phyloP scores from a whole-genome alignment of 2,329 filamentous ascomycete species.

The Neurospora crassa region DNA sequence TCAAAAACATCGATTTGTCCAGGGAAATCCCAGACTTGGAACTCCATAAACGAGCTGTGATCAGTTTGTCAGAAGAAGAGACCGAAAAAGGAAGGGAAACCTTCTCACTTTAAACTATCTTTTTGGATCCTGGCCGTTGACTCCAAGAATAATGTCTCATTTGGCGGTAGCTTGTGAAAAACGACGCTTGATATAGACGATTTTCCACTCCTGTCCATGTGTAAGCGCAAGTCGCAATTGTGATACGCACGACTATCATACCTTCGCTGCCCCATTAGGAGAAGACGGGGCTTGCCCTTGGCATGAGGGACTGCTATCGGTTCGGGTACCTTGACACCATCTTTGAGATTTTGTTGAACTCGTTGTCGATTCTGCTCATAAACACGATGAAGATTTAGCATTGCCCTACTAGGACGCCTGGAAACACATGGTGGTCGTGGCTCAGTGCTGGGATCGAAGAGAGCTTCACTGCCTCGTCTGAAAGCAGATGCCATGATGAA shows the following conservation, averaged over 20 bases:
- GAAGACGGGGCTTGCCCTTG: slow-evolving; percentile 69
- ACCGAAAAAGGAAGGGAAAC: neutral
- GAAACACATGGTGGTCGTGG: slow-evolving; percentile 23
- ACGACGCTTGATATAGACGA: slow-evolving; percentile 98
- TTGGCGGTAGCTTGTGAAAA: slow-evolving; percentile 96
- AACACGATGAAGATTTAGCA: slow-evolving; percentile 54
- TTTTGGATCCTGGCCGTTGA: slow-evolving; percentile 92
- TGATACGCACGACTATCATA: slow-evolving; percentile 30
- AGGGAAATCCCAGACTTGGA: slow-evolving; percentile 96
- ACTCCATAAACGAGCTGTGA: slow-evolving; percentile 91
- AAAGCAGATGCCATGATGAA: slow-evolving; percentile 19
- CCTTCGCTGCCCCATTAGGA: slow-evolving; percentile 95
- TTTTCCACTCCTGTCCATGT: slow-evolving; percentile 70
- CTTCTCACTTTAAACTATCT: slow-evolving; percentile 80
- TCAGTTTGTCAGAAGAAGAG: slow-evolving; percentile 12
- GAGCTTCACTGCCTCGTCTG: slow-evolving; percentile 10
- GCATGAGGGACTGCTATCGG: slow-evolving; percentile 34
- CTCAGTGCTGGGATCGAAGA: slow-evolving; percentile 6
- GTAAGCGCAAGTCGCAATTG: slow-evolving; percentile 11
- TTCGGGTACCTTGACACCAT: slow-evolving; percentile 36
- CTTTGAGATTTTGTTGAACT: slow-evolving; percentile 32
- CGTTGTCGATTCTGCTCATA: slow-evolving; percentile 50
- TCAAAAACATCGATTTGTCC: slow-evolving; percentile 86
- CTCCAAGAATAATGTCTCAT: slow-evolving; percentile 90
- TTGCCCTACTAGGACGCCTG: slow-evolving; percentile 42